Percentiles rank a stretch among this genome's conserved stretches.
These are phyloP conservation scores for Phytophthora foliorum DNA, from an alignment of 352 stramenopile genomes.

Conservation along the genomic window DNA sequence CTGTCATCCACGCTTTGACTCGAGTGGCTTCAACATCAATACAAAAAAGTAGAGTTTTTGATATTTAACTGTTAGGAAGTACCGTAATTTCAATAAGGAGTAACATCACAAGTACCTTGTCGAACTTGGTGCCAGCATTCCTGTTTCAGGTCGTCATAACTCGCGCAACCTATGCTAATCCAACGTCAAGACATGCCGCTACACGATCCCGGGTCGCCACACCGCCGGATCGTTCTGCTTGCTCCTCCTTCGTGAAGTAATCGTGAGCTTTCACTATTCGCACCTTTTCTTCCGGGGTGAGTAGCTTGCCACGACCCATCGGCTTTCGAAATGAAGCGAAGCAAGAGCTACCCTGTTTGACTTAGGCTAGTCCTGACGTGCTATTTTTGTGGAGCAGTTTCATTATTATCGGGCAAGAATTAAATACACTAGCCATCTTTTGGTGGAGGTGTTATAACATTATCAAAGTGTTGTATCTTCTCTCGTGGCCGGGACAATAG, in stretches of 20 bases:
- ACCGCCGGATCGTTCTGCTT: conserved; percentile 1
- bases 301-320: conserved; percentile 7
- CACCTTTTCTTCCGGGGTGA: conserved; percentile 7
- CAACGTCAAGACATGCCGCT: not conserved
- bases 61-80: conserved; percentile 21
- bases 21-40: conserved; percentile 6
- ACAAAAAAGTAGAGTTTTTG: conserved; percentile 12
- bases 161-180: not conserved
- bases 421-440: not conserved
- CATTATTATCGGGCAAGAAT: not conserved
- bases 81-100: not conserved
- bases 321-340: not conserved
- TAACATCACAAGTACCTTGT: conserved; percentile 4
- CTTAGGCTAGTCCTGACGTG: not conserved
- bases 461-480: not conserved
- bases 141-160: conserved; percentile 19
- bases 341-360: not conserved
- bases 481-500: not conserved
- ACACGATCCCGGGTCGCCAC: conserved; percentile 6
- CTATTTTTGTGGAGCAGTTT: not conserved
- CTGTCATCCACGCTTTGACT: not conserved
- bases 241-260: conserved; percentile 10
- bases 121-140: conserved; percentile 10
- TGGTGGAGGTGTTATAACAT: not conserved
- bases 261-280: conserved; percentile 6